Evolutionary conservation across 176 grass and related monocot genomes (phyloP), one percentile per base, ranked within the genome.

Genomic region (Rhynchospora tenuis): DNA sequence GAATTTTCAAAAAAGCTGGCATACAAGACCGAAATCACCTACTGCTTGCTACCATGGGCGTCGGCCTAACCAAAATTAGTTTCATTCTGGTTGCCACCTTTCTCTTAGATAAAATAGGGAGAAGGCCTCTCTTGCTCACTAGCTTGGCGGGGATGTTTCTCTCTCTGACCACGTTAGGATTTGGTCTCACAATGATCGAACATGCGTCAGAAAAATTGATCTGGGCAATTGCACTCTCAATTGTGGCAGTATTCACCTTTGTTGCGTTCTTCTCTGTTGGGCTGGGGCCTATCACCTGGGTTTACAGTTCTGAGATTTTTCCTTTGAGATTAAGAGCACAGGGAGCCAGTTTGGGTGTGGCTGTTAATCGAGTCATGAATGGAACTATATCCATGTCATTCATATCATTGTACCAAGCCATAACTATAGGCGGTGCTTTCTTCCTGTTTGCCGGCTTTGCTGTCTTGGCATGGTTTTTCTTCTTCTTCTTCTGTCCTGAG

Each of bases 241-340:
- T 97, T 79, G 67, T 73, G 7, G 69, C 85, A 28, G 84, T 90
- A 66, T 86, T 97, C 24, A 46, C 86, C 45, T 93, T 91, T 80
- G 94, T 91, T 27, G 85, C 74, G 22, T 93, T 86, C 0, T 97
- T 97, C 88, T 93, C 94, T 14, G 81, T 90, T 45, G 94, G 94
- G 16, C 78, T 93, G 43, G 91, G 94, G 0, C 94, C 94, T 0
- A 92, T 97, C 71, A 78, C 91, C n/a, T 97, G 94, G 91, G 94
- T 97, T 55, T 97, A 97, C 91, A 90, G 88, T 88, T 97, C 94
- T 3, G 94, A 97, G 84, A 90, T 97, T 58, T 94, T 97, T 87
- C 94, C 94, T 7, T 83, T 97, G 62, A 88, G 78, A 51, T 72
- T 94, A 23, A 86, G 91, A 46, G 91, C 94, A 22, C 87, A 90